Conservation (phyloP, 192 early-diverging fungal species). For the Funneliformis geosporum region DNA sequence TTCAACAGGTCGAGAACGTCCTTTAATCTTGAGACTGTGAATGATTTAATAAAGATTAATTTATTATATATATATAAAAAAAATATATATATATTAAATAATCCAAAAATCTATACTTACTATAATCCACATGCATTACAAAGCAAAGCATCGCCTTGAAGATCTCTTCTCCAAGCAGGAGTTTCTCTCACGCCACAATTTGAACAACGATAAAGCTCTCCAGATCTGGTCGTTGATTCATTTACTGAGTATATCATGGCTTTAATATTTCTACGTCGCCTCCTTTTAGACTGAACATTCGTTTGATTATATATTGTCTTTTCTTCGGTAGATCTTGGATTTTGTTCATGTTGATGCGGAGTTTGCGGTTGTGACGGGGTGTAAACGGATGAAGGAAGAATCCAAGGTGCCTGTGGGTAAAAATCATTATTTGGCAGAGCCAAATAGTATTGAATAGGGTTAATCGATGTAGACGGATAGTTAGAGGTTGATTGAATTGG, state of each 20-base stretch:
- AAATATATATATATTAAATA: conserved; percentile 1
- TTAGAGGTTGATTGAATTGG: background rate
- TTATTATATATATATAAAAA: background rate
- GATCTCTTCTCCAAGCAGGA: conserved; percentile 29
- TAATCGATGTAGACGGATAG: background rate
- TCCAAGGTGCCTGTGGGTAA: background rate
- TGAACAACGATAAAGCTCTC: conserved; percentile 27
- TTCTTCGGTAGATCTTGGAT: background rate
- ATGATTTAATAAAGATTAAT: background rate
- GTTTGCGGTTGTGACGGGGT: background rate
- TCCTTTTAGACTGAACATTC: background rate
- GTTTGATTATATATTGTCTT: background rate
- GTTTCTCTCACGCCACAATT: conserved; percentile 27
- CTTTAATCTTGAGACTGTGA: conserved; percentile 27
- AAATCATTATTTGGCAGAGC: background rate
- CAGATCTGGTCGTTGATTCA: background rate
- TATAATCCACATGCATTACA: conserved; percentile 32
- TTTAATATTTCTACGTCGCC: background rate
- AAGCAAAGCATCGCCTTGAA: conserved; percentile 14
- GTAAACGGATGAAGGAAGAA: background rate
- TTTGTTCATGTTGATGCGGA: background rate
- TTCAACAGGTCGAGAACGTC: conserved; percentile 8
- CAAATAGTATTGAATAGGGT: conserved; percentile 4
- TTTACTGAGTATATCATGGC: background rate
- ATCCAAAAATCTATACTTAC: conserved; percentile 2